These are phyloP conservation scores for Fraxinus angustifolia DNA, from an alignment of 305 asterid genomes.

Conservation along the genomic window DNA sequence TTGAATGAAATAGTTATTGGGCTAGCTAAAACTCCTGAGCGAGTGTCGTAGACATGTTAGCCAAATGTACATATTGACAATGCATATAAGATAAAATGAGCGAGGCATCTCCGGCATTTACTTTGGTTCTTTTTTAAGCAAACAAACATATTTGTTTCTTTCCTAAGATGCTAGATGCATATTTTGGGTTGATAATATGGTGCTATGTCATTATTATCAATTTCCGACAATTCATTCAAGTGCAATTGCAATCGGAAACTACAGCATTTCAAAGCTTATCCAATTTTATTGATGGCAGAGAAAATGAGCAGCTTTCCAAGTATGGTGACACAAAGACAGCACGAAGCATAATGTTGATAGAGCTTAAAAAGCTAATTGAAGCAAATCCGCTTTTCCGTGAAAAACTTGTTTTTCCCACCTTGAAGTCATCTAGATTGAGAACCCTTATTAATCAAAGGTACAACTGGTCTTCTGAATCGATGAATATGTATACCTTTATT, in stretches of 20 bases:
- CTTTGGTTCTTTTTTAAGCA: slow-evolving; percentile 7
- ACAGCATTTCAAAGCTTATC: slow-evolving; percentile 9
- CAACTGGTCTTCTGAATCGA: neutral
- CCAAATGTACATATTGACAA: neutral
- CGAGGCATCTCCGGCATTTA: neutral
- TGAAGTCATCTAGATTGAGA: slow-evolving; percentile 75
- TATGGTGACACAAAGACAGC: slow-evolving; percentile 93
- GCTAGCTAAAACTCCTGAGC: neutral
- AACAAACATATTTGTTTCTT: neutral
- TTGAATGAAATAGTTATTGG: neutral
- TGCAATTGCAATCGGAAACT: neutral
- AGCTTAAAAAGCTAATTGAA: slow-evolving; percentile 75
- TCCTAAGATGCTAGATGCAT: neutral
- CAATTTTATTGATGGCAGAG: slow-evolving; percentile 47
- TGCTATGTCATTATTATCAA: neutral
- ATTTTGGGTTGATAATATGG: neutral
- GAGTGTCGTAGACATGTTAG: neutral
- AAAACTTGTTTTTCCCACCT: slow-evolving; percentile 70
- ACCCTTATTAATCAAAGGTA: slow-evolving; percentile 86
- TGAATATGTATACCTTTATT: neutral
- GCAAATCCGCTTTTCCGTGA: slow-evolving; percentile 91
- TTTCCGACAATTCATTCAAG: neutral
- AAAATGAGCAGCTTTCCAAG: slow-evolving; percentile 85
- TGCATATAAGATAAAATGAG: neutral
- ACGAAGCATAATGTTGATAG: slow-evolving; percentile 79